Conservation (phyloP, 768 basidiomycete genomes). For the Podaxis sp. region DNA sequence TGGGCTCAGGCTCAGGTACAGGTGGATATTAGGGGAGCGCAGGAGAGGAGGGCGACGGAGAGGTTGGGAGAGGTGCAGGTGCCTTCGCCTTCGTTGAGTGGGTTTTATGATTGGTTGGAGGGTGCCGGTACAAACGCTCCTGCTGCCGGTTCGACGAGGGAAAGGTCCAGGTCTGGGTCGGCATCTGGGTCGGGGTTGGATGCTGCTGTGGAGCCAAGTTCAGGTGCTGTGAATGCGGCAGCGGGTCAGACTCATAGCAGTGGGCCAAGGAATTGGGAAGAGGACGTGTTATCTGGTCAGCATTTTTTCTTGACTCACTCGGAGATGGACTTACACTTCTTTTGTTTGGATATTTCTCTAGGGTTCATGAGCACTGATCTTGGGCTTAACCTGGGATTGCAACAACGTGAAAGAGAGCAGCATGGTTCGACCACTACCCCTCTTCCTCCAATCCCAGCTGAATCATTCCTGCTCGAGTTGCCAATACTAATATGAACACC, state of each 20-base stretch:
- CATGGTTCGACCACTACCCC: no score
- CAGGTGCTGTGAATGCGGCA: background rate
- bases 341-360: background rate
- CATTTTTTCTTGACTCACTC: background rate
- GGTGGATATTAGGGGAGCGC: background rate
- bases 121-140: constrained; percentile 2
- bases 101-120: constrained; percentile 15
- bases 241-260: background rate
- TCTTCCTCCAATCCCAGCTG: no score
- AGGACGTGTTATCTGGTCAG: constrained; percentile 11
- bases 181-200: background rate
- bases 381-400: constrained; percentile 3
- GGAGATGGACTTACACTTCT: background rate
- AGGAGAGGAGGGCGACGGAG: background rate
- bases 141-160: background rate
- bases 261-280: constrained; percentile 10
- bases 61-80: constrained; percentile 1
- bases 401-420: background rate
- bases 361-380: constrained; percentile 1
- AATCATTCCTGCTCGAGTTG: no score
- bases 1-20: background rate
- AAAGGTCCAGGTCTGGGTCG: background rate
- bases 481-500: no score
- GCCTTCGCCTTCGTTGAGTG: constrained; percentile 14
- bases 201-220: no score